A percentile compares a stretch with the other conserved stretches of the same genome.
Evolutionary conservation across 2,329 filamentous ascomycete species (phyloP).

Genomic region (Trichoderma atrobrunneum): DNA sequence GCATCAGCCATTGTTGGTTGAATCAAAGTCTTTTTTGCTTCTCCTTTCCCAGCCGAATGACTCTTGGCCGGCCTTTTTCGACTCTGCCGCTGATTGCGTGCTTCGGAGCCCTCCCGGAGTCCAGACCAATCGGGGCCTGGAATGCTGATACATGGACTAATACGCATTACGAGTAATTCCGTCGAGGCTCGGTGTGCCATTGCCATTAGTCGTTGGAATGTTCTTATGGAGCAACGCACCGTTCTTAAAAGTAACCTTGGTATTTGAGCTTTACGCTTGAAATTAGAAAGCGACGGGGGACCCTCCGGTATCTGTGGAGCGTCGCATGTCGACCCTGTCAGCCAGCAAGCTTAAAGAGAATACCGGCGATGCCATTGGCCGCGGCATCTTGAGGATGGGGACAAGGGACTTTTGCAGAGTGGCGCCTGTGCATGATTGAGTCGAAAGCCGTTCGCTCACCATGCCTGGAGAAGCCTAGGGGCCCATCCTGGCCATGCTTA

Average conservation of each 20-base stretch:
- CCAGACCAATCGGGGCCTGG: not conserved
- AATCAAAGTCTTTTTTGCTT: not conserved
- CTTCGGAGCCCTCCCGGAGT: not conserved
- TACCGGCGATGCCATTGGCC: conserved; percentile 10
- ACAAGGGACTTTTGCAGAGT: conserved; percentile 17
- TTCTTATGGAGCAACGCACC: not conserved
- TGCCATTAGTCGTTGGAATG: not conserved
- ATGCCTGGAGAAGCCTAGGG: conserved; percentile 11
- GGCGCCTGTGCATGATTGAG: not conserved
- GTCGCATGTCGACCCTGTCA: conserved; percentile 10
- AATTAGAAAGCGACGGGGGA: not conserved
- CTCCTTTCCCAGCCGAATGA: not conserved
- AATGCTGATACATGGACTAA: not conserved
- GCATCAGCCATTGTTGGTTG: not conserved
- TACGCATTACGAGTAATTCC: not conserved
- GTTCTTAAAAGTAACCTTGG: conserved; percentile 7
- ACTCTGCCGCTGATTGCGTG: conserved; percentile 1
- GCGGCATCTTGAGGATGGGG: not conserved
- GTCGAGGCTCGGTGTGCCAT: not conserved
- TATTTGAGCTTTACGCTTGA: conserved; percentile 16
- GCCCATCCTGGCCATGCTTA: not conserved
- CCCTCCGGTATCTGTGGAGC: not conserved
- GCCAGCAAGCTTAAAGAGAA: not conserved
- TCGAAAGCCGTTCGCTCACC: conserved; percentile 1
- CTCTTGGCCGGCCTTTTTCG: not conserved